Evolutionary conservation across 371 early-diverging fungal species (phyloP).

Genomic region (Apophysomyces sp.): DNA sequence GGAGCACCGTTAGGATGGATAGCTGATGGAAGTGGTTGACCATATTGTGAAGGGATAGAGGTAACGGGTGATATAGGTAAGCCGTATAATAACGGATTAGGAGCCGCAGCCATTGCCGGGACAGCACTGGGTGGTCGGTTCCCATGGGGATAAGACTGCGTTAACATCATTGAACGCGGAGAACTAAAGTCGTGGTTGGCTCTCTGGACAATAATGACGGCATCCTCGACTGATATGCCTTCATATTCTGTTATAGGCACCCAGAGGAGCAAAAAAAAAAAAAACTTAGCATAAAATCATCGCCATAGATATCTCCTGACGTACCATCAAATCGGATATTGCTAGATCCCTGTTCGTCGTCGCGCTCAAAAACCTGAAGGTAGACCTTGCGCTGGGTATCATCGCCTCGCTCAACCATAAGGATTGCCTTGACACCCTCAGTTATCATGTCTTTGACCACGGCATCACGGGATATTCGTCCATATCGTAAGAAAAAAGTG

Average conservation of each 20-base stretch:
- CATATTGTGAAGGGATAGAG: not conserved
- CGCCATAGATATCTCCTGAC: not conserved
- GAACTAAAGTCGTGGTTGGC: not conserved
- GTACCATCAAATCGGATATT: slow-evolving; percentile 38
- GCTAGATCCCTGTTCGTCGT: slow-evolving; percentile 3
- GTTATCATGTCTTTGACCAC: slow-evolving; percentile 37
- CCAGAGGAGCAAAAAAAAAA: not conserved
- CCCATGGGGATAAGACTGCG: slow-evolving; percentile 4
- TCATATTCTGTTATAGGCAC: slow-evolving; percentile 35
- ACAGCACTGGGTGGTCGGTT: not conserved
- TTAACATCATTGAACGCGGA: slow-evolving; percentile 3
- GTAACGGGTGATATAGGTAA: not conserved
- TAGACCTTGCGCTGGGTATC: slow-evolving; percentile 30
- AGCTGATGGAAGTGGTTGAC: not conserved
- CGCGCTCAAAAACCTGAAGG: slow-evolving; percentile 33
- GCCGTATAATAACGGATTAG: not conserved
- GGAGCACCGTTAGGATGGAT: not conserved
- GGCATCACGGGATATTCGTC: slow-evolving; percentile 10
- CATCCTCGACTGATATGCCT: slow-evolving; percentile 33
- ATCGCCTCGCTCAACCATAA: slow-evolving; percentile 47
- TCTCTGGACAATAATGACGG: slow-evolving; percentile 24
- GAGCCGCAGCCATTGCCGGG: not conserved
- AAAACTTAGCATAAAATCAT: not conserved
- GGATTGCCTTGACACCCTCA: slow-evolving; percentile 54
- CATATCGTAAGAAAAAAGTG: slow-evolving; percentile 11